phyloP scores from a whole-genome alignment of 2,329 filamentous ascomycete species.

The Diaporthe ampelina region DNA sequence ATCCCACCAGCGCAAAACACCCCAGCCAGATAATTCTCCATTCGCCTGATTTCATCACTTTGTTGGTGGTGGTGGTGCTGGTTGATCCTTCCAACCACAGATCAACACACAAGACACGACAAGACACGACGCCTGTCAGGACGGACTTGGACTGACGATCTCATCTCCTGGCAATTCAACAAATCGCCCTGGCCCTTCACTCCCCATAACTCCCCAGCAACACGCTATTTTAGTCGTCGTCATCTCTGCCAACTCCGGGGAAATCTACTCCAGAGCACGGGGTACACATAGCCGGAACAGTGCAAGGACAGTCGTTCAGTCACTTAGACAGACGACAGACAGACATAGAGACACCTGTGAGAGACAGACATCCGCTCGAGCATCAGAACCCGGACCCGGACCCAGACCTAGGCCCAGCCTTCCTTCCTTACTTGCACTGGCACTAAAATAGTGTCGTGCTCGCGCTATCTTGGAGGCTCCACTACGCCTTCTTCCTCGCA shows the following conservation, averaged over 20 bases:
- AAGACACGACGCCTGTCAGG: conserved; percentile 30
- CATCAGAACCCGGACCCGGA: conserved; percentile 31
- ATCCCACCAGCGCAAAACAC: conserved; percentile 12
- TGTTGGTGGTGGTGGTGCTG: conserved; percentile 5
- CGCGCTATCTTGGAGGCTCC: conserved; percentile 40
- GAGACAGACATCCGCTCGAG: conserved; percentile 25
- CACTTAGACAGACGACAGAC: not conserved
- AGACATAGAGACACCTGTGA: conserved; percentile 7
- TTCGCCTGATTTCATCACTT: conserved; percentile 16
- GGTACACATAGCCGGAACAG: conserved; percentile 31
- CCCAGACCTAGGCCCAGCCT: conserved; percentile 35
- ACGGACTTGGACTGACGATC: conserved; percentile 31
- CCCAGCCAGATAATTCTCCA: conserved; percentile 21
- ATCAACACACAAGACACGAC: conserved; percentile 32
- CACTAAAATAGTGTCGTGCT: conserved; percentile 41
- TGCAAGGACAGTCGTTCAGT: conserved; percentile 32
- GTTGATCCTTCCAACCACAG: conserved; percentile 25
- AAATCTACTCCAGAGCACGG: conserved; percentile 16
- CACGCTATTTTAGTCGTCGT: conserved; percentile 29
- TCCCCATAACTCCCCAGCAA: conserved; percentile 23
- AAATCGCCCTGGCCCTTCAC: conserved; percentile 10
- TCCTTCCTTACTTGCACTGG: conserved; percentile 39
- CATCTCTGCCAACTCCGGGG: conserved; percentile 32
- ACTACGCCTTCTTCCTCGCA: conserved; percentile 40
- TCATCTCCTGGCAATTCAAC: conserved; percentile 31